Conservation (phyloP, 768 basidiomycete genomes). For the Suillus paluster region DNA sequence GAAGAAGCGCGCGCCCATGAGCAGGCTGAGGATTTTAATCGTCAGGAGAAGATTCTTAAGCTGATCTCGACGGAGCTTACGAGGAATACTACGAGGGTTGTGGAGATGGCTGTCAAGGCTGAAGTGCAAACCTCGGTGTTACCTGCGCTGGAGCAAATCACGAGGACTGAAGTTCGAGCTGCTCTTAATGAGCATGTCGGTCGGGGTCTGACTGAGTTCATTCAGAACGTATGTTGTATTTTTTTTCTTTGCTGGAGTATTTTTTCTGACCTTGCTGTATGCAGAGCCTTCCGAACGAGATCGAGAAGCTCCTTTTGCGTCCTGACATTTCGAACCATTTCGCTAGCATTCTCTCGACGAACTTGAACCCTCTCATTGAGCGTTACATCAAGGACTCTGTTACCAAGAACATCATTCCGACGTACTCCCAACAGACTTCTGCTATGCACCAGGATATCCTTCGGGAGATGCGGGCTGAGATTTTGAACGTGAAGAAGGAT, state of each 20-base stretch:
- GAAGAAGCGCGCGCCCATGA: conserved; percentile 82
- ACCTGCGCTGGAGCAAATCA: conserved; percentile 82
- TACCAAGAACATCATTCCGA: conserved; percentile 72
- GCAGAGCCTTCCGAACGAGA: conserved; percentile 76
- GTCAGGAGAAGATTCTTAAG: conserved; percentile 90
- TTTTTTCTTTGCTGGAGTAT: not conserved
- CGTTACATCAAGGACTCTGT: conserved; percentile 82
- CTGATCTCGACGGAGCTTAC: conserved; percentile 86
- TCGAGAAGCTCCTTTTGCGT: conserved; percentile 77
- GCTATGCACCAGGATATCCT: conserved; percentile 81
- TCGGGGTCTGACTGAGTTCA: conserved; percentile 69
- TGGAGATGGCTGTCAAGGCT: conserved; percentile 85
- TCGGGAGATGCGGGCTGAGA: conserved; percentile 74
- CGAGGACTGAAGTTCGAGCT: conserved; percentile 77
- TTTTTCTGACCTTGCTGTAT: conserved; percentile 8
- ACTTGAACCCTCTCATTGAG: conserved; percentile 77
- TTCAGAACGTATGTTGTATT: conserved; percentile 61
- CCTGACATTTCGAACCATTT: conserved; percentile 80
- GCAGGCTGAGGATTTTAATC: conserved; percentile 78
- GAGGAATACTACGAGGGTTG: conserved; percentile 85
- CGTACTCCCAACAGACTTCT: conserved; percentile 75
- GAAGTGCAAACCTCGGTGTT: conserved; percentile 86
- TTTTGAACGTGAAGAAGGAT: conserved; percentile 79
- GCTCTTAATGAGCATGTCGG: conserved; percentile 82
- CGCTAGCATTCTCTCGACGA: conserved; percentile 71